Conservation (phyloP, 768 basidiomycete genomes). For the Chiua virens region DNA sequence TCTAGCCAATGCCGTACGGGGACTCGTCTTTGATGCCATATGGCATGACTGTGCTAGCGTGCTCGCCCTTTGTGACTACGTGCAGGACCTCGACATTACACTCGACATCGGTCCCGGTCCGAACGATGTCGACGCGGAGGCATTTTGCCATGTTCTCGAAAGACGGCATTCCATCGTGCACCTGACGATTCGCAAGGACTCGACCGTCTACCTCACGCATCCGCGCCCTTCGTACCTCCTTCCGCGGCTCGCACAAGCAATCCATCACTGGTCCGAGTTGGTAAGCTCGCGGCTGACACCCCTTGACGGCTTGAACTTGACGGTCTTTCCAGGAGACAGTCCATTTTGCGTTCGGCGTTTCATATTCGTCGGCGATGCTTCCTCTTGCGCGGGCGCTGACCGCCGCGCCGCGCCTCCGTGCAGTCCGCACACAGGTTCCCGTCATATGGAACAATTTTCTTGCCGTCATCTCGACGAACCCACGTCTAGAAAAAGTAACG, state of each 20-base stretch:
- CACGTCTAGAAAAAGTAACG: slow-evolving; percentile 47
- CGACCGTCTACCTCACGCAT: slow-evolving; percentile 54
- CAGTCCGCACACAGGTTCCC: slow-evolving; percentile 54
- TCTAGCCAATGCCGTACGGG: slow-evolving; percentile 42
- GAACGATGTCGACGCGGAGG: slow-evolving; percentile 24
- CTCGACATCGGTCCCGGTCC: slow-evolving; percentile 23
- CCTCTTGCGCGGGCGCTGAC: slow-evolving; percentile 39
- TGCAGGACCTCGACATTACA: slow-evolving; percentile 42
- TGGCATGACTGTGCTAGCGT: slow-evolving; percentile 42
- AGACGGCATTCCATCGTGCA: slow-evolving; percentile 39
- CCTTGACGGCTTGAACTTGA: slow-evolving; percentile 2
- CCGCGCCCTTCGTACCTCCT: slow-evolving; percentile 47
- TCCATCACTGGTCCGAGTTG: slow-evolving; percentile 44
- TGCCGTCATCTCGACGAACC: slow-evolving; percentile 49
- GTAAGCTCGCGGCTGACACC: slow-evolving; percentile 36
- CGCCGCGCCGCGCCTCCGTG: slow-evolving; percentile 44
- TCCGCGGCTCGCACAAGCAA: slow-evolving; percentile 43
- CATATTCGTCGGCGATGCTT: slow-evolving; percentile 34
- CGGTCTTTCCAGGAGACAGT: slow-evolving; percentile 44
- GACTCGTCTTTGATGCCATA: slow-evolving; percentile 41
- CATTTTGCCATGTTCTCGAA: slow-evolving; percentile 44
- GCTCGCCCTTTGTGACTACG: slow-evolving; percentile 28
- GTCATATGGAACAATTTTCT: slow-evolving; percentile 58
- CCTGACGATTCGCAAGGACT: slow-evolving; percentile 53
- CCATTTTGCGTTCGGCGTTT: slow-evolving; percentile 56